phyloP scores from a whole-genome alignment of 768 basidiomycete species.

The Kwoniella bestiolae region DNA sequence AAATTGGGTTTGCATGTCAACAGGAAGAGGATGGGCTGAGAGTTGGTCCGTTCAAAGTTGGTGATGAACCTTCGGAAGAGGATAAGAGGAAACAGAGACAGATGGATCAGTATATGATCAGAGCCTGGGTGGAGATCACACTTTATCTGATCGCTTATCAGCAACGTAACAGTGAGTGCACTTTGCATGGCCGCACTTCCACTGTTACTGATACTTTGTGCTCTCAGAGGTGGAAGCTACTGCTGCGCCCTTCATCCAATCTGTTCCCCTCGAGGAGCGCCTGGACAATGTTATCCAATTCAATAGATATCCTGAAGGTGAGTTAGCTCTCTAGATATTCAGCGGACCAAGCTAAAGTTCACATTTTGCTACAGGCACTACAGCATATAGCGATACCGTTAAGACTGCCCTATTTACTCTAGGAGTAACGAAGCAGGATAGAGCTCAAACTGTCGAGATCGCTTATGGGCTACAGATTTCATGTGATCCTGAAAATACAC shows the following conservation, averaged over 20 bases:
- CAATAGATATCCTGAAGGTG: constrained; percentile 31
- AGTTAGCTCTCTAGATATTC: neutral
- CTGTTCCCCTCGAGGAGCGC: constrained; percentile 15
- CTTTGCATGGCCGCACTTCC: neutral
- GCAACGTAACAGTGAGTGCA: constrained; percentile 27
- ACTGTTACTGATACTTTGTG: neutral
- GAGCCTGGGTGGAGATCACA: constrained; percentile 47
- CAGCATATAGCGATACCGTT: constrained; percentile 13
- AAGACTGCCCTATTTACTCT: constrained; percentile 20
- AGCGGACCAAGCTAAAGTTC: neutral
- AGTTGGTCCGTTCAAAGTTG: constrained; percentile 39
- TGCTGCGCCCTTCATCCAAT: neutral
- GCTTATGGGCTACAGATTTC: constrained; percentile 42
- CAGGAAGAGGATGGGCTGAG: constrained; percentile 37
- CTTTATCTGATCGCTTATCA: constrained; percentile 29
- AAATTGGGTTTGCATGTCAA: constrained; percentile 48
- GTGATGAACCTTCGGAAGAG: constrained; percentile 22
- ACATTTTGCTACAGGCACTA: neutral
- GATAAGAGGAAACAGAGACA: constrained; percentile 26
- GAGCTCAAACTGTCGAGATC: constrained; percentile 27
- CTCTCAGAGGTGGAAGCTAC: constrained; percentile 5
- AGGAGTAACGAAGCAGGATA: constrained; percentile 34
- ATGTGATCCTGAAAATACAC: constrained; percentile 19
- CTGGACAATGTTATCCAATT: constrained; percentile 13
- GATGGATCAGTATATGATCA: constrained; percentile 49